Evolutionary conservation across 345 rosid genomes (phyloP).

Genomic region (Euclidium syriacum): DNA sequence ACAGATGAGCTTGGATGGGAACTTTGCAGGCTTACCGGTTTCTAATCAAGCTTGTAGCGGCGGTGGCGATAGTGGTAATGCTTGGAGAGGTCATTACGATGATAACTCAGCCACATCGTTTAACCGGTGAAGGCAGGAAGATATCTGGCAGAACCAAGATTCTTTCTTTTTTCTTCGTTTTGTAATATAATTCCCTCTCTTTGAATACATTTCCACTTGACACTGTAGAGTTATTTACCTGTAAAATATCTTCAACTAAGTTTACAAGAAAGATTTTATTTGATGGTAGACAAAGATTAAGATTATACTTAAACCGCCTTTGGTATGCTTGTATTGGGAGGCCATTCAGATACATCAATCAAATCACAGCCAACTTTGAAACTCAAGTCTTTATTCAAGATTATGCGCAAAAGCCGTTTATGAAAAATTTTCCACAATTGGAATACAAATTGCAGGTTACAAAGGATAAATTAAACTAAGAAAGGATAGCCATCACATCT

Average conservation of each 20-base stretch:
- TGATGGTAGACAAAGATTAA: not conserved
- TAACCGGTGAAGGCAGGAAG: slow-evolving; percentile 40
- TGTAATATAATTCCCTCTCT: slow-evolving; percentile 17
- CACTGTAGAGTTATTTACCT: slow-evolving; percentile 29
- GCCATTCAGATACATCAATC: not conserved
- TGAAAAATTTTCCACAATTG: slow-evolving; percentile 25
- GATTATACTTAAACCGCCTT: not conserved
- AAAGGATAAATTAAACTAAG: slow-evolving; percentile 42
- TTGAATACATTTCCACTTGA: slow-evolving; percentile 20
- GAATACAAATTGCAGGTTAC: slow-evolving; percentile 21
- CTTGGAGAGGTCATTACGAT: slow-evolving; percentile 74
- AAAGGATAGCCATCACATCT: slow-evolving; percentile 90
- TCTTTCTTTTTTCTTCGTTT: slow-evolving; percentile 14
- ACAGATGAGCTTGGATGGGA: slow-evolving; percentile 87
- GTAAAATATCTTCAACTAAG: slow-evolving; percentile 16
- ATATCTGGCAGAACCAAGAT: not conserved
- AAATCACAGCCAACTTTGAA: not conserved
- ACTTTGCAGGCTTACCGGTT: slow-evolving; percentile 54
- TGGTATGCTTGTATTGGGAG: not conserved
- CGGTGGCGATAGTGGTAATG: slow-evolving; percentile 67
- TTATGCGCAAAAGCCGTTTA: slow-evolving; percentile 19
- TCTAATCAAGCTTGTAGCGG: slow-evolving; percentile 81
- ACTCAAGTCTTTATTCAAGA: slow-evolving; percentile 26
- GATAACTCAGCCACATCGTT: slow-evolving; percentile 78
- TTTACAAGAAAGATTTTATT: slow-evolving; percentile 1